Conservation (phyloP, 495 filamentous ascomycete species). For the Emericellopsis terricola region DNA sequence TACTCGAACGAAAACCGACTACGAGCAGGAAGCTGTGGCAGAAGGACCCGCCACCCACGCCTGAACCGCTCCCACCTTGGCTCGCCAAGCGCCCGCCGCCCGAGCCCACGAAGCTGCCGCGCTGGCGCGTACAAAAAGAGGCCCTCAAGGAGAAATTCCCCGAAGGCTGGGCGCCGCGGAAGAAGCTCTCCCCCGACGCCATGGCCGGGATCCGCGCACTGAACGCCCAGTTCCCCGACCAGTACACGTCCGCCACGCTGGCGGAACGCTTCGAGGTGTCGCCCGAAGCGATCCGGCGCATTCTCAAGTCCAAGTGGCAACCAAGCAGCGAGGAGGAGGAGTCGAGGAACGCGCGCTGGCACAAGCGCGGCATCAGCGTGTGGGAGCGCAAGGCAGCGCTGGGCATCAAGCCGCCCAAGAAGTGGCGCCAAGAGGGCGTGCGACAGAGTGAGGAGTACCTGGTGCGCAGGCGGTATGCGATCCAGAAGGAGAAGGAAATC, state of each 20-base stretch:
- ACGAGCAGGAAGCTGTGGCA: not conserved
- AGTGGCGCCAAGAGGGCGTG: constrained; percentile 52
- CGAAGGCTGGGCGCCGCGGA: constrained; percentile 59
- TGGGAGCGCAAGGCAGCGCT: constrained; percentile 57
- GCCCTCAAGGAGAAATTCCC: constrained; percentile 57
- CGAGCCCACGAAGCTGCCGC: not conserved
- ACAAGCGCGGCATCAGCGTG: constrained; percentile 55
- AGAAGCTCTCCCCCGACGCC: constrained; percentile 80
- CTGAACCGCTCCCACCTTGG: not conserved
- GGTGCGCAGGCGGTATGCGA: not conserved
- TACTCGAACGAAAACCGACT: no score
- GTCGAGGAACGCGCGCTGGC: constrained; percentile 53
- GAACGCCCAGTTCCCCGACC: constrained; percentile 51
- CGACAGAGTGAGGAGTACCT: constrained; percentile 17
- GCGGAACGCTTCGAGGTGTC: constrained; percentile 69
- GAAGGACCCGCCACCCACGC: not conserved
- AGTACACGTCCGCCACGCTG: constrained; percentile 57
- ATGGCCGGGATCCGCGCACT: constrained; percentile 71
- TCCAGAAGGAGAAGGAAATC: constrained; percentile 1
- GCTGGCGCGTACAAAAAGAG: constrained; percentile 56
- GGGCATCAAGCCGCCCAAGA: constrained; percentile 46
- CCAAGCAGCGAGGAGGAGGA: constrained; percentile 42
- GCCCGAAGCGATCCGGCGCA: constrained; percentile 69
- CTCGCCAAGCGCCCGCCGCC: not conserved
- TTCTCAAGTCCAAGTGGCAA: constrained; percentile 71